Evolutionary conservation across 1,284 basidiomycete species (phyloP).

Genomic region (Melampsora larici-populina): DNA sequence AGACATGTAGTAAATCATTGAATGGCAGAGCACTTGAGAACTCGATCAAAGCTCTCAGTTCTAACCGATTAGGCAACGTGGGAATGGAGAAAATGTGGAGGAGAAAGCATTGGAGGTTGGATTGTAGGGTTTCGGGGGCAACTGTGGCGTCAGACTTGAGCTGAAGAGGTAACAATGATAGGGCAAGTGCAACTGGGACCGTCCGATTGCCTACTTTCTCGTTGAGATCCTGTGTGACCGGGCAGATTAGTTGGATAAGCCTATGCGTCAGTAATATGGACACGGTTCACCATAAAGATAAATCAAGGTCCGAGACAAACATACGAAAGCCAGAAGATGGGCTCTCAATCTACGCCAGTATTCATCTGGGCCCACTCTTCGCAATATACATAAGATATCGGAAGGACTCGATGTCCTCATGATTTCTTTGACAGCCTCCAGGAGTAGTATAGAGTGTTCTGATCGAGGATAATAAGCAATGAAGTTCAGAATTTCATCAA

Average conservation of each 20-base stretch:
- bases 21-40: conserved; percentile 32
- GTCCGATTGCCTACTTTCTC: background rate
- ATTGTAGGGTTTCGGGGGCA: background rate
- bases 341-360: conserved; percentile 27
- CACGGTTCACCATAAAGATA: background rate
- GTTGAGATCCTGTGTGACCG: conserved; percentile 4
- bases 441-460: conserved; percentile 2
- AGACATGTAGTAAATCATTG: conserved; percentile 4
- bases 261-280: background rate
- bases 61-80: conserved; percentile 26
- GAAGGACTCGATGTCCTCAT: conserved; percentile 2
- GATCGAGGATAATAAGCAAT: conserved; percentile 26
- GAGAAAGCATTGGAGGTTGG: conserved; percentile 1
- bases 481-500: conserved; percentile 10
- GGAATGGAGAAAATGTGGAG: conserved; percentile 37
- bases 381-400: background rate
- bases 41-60: conserved; percentile 19
- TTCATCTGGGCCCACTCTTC: background rate
- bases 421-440: conserved; percentile 17
- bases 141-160: background rate
- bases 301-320: background rate
- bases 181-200: conserved; percentile 14
- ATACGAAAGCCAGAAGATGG: conserved; percentile 24
- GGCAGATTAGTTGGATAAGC: background rate
- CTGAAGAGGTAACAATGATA: conserved; percentile 24